These are phyloP conservation scores for Penicillium steckii DNA, from an alignment of 495 filamentous ascomycete species.

Conservation along the genomic window DNA sequence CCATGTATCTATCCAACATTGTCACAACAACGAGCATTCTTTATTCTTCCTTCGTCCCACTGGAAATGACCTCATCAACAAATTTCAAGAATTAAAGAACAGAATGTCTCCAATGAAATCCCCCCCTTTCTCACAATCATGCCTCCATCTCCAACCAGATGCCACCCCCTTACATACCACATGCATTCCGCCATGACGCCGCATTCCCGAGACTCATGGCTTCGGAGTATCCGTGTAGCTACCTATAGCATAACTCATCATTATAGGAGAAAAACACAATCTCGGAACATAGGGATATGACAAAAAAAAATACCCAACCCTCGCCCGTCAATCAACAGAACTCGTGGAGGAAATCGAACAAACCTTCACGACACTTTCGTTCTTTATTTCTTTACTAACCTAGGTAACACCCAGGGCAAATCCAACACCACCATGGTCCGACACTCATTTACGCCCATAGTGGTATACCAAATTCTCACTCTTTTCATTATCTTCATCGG, in stretches of 20 bases:
- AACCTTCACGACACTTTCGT: constrained; percentile 9
- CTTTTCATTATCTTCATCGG: constrained; percentile 10
- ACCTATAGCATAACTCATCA: too few relatives aligned
- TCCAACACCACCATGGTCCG: constrained; percentile 25
- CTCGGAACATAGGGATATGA: background rate
- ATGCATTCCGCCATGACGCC: constrained; percentile 28
- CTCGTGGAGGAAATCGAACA: too few relatives aligned
- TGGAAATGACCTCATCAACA: constrained; percentile 19
- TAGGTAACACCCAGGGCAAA: too few relatives aligned
- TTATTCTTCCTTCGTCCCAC: constrained; percentile 5
- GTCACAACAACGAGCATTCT: constrained; percentile 26
- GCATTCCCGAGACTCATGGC: constrained; percentile 22
- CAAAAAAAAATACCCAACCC: too few relatives aligned
- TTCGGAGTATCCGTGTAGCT: background rate
- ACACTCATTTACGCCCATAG: constrained; percentile 21
- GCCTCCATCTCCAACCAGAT: constrained; percentile 2
- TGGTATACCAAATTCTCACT: constrained; percentile 21
- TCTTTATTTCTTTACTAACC: too few relatives aligned
- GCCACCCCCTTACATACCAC: constrained; percentile 13
- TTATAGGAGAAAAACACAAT: too few relatives aligned
- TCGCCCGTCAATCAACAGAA: too few relatives aligned
- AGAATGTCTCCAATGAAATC: constrained; percentile 11
- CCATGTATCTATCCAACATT: constrained; percentile 23
- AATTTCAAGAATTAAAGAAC: constrained; percentile 4
- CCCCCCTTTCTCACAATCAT: background rate